Conservation (phyloP, 257 asterid genomes). For the Fraxinus cuspidata region DNA sequence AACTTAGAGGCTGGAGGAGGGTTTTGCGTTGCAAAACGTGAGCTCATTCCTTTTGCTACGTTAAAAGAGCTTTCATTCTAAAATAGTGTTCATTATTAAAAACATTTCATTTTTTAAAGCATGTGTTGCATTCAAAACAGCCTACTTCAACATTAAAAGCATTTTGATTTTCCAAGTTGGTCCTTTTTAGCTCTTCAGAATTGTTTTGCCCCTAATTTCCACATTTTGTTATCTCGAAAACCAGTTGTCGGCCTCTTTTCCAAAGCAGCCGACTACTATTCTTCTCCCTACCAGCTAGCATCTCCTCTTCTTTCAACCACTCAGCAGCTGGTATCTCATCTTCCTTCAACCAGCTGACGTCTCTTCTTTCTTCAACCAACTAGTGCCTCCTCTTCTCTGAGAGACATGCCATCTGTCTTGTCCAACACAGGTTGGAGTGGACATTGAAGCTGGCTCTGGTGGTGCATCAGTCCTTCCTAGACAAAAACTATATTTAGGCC, state of each 20-base stretch:
- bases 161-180: background rate
- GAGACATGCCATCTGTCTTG: background rate
- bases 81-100: no score
- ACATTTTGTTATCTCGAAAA: background rate
- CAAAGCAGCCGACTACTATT: background rate
- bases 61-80: no score
- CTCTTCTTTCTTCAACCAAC: background rate
- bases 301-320: background rate
- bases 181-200: background rate
- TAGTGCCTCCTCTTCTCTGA: background rate
- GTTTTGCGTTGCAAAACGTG: no score
- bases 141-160: background rate
- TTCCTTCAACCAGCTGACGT: background rate
- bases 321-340: background rate
- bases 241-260: background rate
- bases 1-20: no score
- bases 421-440: background rate
- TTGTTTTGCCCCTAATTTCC: background rate
- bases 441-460: background rate
- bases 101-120: no score
- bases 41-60: no score
- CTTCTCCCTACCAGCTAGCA: background rate
- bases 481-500: background rate
- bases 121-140: background rate
- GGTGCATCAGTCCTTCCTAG: background rate